Evolutionary conservation across 495 filamentous ascomycete genomes (phyloP).

Genomic region (Umbilicaria muhlenbergii): DNA sequence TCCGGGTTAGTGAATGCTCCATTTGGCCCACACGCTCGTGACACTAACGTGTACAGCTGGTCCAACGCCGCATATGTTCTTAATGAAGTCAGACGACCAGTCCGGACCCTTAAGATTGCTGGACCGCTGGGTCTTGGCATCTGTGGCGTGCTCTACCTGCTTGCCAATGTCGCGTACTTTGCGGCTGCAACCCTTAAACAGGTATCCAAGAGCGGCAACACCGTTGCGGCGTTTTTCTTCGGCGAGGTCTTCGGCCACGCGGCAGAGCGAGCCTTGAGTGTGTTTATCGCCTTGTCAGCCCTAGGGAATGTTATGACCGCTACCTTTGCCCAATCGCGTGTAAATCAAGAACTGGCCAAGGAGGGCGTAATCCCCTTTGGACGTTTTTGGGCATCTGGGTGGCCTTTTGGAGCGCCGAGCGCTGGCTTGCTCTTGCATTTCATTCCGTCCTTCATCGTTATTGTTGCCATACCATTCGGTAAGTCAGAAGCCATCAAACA

Average conservation of each 20-base stretch:
- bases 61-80: conserved; percentile 32
- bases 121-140: conserved; percentile 45
- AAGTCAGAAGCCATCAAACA: too few species aligned
- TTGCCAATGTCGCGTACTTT: conserved; percentile 59
- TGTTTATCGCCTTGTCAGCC: conserved; percentile 50
- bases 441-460: conserved; percentile 46
- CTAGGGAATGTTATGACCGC: conserved; percentile 69
- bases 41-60: conserved; percentile 45
- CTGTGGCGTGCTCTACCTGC: conserved; percentile 43
- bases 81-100: conserved; percentile 56
- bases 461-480: not conserved
- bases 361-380: conserved; percentile 59
- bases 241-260: conserved; percentile 44
- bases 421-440: conserved; percentile 54
- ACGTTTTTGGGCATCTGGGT: conserved; percentile 41
- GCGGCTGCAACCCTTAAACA: conserved; percentile 51
- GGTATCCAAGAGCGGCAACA: conserved; percentile 48
- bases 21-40: conserved; percentile 28
- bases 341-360: conserved; percentile 53
- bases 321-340: conserved; percentile 51
- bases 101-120: conserved; percentile 48
- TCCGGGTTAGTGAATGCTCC: too few species aligned
- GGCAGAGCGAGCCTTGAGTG: not conserved
- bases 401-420: conserved; percentile 50
- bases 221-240: conserved; percentile 55